phyloP scores from a whole-genome alignment of 1,284 basidiomycete species.

The Boletus sp. region DNA sequence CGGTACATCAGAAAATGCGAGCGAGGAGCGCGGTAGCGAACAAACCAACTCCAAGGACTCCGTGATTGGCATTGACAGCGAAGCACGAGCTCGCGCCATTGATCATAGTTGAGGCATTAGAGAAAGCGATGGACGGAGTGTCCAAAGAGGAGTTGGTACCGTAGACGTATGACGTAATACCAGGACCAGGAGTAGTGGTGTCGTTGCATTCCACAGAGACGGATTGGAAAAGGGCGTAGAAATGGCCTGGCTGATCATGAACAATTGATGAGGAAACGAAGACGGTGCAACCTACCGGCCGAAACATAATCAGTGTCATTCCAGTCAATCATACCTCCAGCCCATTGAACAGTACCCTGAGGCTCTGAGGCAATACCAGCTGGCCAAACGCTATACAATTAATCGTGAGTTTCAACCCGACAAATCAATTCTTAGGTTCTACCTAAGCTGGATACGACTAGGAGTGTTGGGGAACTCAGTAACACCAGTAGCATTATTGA shows the following conservation, averaged over 20 bases:
- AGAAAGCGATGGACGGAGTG: slow-evolving; percentile 50
- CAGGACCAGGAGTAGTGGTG: slow-evolving; percentile 36
- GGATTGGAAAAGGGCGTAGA: slow-evolving; percentile 55
- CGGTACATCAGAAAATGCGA: slow-evolving; percentile 24
- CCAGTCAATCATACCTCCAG: slow-evolving; percentile 76
- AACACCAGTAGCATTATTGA: slow-evolving; percentile 46
- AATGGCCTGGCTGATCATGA: slow-evolving; percentile 41
- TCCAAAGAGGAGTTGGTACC: slow-evolving; percentile 48
- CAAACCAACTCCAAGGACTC: slow-evolving; percentile 14
- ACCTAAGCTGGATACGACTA: slow-evolving; percentile 75
- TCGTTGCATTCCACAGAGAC: slow-evolving; percentile 61
- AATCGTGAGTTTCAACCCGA: slow-evolving; percentile 3
- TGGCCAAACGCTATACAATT: slow-evolving; percentile 62
- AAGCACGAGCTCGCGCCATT: slow-evolving; percentile 34
- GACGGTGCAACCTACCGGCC: slow-evolving; percentile 38
- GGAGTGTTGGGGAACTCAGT: slow-evolving; percentile 71
- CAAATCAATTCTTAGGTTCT: slow-evolving; percentile 9
- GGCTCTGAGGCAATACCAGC: slow-evolving; percentile 61
- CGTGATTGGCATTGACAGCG: slow-evolving; percentile 12
- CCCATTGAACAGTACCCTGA: slow-evolving; percentile 71
- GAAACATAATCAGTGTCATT: slow-evolving; percentile 65
- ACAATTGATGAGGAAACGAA: background rate
- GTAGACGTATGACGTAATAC: slow-evolving; percentile 61
- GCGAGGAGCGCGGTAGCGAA: slow-evolving; percentile 25
- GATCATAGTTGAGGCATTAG: slow-evolving; percentile 49